Base-by-base conservation (phyloP, 257 asterid genomes). In the Penstemon eatonii region DNA sequence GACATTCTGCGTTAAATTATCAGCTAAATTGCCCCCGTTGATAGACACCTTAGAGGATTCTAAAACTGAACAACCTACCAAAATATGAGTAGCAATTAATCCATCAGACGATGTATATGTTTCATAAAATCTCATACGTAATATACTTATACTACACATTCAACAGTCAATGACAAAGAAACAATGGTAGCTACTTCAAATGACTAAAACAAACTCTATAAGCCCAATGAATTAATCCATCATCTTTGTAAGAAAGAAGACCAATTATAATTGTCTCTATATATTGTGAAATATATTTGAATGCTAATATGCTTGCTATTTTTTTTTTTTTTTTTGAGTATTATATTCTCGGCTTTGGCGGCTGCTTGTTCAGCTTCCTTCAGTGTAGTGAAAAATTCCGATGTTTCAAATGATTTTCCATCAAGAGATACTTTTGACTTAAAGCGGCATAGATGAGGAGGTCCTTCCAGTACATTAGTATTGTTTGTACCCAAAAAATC, bases 361-460 rank as follows among this genome's bases (percentile, higher is more conserved):
- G 87, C 95, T 42, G 96, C 89, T 66, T 85, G 95, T 73, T 89
- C 95, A 65, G 95, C 93, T 58, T 89, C 95, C 79, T 87, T 91
- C 51, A 91, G 7, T 11, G 96, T 87, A 12, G 82, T 9, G 45
- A 79, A 89, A 67, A 68, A 82, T 72, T 82, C 89, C 9, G 13
- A 7, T 4, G 88, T 71, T 65, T 68, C 89, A 61, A 74, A 88
- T 8, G 75, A 69, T 75, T 71, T 82, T 52, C 83, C 96, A 36
- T 73, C 80, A 54, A 90, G 3, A 2, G 69, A 53, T 7, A 90
- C 96, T 49, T 69, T 85, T 44, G 95, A 84, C 79, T 66, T 88
- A 70, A 84, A 90, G 37, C 76, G 85, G 33, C 82, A 87, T 53
- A 75, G 78, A 70, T 88, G 96, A 15, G 96, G 89, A 53, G 95